phyloP scores from a whole-genome alignment of 2,329 filamentous ascomycete genomes.

The Botrytis galanthina region DNA sequence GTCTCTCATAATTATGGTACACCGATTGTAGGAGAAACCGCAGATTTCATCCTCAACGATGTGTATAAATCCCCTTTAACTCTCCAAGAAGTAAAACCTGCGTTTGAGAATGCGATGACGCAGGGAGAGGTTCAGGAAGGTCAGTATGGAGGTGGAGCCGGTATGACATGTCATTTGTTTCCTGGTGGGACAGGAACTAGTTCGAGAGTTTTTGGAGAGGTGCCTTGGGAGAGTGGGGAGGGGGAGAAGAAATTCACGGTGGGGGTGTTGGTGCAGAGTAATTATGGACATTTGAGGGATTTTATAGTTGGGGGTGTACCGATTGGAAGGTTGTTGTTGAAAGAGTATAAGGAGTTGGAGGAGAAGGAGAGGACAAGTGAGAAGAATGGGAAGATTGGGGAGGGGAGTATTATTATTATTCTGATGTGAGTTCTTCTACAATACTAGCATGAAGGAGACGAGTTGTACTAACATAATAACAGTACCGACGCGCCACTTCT shows the following conservation, averaged over 20 bases:
- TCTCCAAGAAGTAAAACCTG: slow-evolving; percentile 51
- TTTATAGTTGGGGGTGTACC: slow-evolving; percentile 60
- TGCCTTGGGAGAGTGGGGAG: slow-evolving; percentile 33
- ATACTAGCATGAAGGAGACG: accelerated
- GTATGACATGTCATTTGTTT: slow-evolving; percentile 64
- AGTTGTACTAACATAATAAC: slow-evolving; percentile 1
- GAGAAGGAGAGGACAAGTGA: slow-evolving; percentile 30
- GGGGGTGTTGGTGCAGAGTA: slow-evolving; percentile 62
- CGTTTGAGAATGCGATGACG: slow-evolving; percentile 51
- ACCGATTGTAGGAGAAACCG: slow-evolving; percentile 62
- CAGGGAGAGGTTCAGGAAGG: slow-evolving; percentile 56
- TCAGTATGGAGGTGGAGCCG: slow-evolving; percentile 64
- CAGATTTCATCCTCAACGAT: slow-evolving; percentile 61
- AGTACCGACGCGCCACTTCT: slow-evolving; percentile 59
- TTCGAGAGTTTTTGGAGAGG: slow-evolving; percentile 53
- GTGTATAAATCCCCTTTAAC: slow-evolving; percentile 54
- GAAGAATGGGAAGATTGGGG: slow-evolving; percentile 47
- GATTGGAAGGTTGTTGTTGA: slow-evolving; percentile 55
- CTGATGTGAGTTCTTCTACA: slow-evolving; percentile 41
- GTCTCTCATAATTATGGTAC: slow-evolving; percentile 38
- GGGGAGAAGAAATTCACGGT: slow-evolving; percentile 51
- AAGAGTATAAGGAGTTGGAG: slow-evolving; percentile 37
- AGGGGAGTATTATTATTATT: slow-evolving; percentile 61
- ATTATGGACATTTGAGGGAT: slow-evolving; percentile 58
- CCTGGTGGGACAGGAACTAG: slow-evolving; percentile 66